Evolutionary conservation across 1,284 basidiomycete genomes (phyloP).

Genomic region (Leccinum laetum): DNA sequence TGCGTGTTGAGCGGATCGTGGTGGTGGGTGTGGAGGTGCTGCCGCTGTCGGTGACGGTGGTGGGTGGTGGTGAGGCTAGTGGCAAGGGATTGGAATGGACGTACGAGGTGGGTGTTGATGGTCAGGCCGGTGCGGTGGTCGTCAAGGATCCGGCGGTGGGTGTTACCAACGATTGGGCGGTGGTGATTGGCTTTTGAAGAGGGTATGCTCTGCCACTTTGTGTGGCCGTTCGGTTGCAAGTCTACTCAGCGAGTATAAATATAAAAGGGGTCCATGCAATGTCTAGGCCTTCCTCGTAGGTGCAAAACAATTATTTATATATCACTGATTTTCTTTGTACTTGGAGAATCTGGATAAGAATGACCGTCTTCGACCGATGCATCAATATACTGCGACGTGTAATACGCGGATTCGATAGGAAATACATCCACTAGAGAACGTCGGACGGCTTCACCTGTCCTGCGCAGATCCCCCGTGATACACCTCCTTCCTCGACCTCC

Average conservation of each 20-base stretch:
- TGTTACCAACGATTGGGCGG: conserved; percentile 71
- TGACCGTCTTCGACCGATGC: neutral
- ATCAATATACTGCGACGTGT: too few relatives aligned
- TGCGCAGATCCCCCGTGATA: neutral
- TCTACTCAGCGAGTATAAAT: neutral
- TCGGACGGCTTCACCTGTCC: neutral
- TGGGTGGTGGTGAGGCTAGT: conserved; percentile 52
- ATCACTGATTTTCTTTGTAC: neutral
- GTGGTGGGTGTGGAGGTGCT: conserved; percentile 71
- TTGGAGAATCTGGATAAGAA: neutral
- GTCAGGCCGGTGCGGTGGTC: conserved; percentile 62
- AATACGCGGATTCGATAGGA: too few relatives aligned
- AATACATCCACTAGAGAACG: too few relatives aligned
- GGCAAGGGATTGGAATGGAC: conserved; percentile 39
- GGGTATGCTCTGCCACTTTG: too few relatives aligned
- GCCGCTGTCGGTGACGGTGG: conserved; percentile 59
- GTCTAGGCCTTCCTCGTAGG: neutral
- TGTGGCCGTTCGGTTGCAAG: neutral
- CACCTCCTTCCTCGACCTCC: neutral
- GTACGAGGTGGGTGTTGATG: conserved; percentile 40
- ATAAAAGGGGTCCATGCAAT: neutral
- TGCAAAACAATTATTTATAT: neutral
- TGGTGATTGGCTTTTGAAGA: conserved; percentile 42
- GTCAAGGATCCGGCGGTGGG: conserved; percentile 81
- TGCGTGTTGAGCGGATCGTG: conserved; percentile 81